Conservation (phyloP, 805 yeast species). For the Candida quercuum region DNA sequence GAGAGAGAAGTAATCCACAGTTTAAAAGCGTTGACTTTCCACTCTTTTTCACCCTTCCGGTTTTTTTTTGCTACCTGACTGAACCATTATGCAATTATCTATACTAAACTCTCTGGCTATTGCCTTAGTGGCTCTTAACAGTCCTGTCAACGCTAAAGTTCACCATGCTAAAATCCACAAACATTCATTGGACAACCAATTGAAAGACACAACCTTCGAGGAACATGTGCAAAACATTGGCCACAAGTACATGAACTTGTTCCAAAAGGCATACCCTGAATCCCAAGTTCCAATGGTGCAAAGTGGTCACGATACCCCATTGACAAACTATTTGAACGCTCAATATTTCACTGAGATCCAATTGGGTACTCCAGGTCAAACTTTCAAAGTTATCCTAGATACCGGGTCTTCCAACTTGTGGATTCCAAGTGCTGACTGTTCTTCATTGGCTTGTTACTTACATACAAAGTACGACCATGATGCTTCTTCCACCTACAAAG, state of each 20-base stretch:
- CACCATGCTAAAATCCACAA: constrained; percentile 56
- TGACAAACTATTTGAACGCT: constrained; percentile 91
- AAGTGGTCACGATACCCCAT: constrained; percentile 68
- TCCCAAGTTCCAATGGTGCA: constrained; percentile 24
- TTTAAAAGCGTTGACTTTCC: no score
- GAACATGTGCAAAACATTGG: constrained; percentile 56
- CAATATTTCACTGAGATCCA: constrained; percentile 92
- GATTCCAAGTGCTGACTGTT: constrained; percentile 89
- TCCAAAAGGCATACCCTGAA: constrained; percentile 40
- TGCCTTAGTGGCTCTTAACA: constrained; percentile 26
- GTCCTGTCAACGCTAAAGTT: constrained; percentile 47
- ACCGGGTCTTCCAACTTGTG: constrained; percentile 97
- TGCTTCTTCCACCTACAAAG: constrained; percentile 75
- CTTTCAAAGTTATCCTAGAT: constrained; percentile 89
- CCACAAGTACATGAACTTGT: constrained; percentile 51
- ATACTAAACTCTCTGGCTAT: constrained; percentile 19
- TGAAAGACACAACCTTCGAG: constrained; percentile 43
- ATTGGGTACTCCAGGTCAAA: constrained; percentile 90
- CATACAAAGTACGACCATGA: constrained; percentile 88
- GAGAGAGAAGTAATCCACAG: no score
- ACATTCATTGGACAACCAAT: constrained; percentile 50
- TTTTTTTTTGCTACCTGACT: not conserved
- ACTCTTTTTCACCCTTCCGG: no score
- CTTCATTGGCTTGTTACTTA: constrained; percentile 91
- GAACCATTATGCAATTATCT: constrained; percentile 17